phyloP scores from a whole-genome alignment of 768 basidiomycete genomes.

The Russula lepida region DNA sequence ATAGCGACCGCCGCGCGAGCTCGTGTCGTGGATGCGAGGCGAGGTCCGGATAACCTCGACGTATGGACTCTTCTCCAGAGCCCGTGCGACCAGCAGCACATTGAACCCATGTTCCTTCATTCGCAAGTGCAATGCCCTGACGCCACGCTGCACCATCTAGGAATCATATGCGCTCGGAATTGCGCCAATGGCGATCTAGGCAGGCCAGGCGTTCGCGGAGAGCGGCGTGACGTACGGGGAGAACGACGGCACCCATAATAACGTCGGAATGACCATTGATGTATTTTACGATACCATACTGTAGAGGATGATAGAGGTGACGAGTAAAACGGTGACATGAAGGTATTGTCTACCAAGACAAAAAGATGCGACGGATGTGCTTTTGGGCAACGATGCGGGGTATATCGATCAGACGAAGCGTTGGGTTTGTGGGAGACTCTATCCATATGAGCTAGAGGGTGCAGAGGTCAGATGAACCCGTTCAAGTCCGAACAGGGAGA shows the following conservation, averaged over 20 bases:
- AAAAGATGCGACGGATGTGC: slow-evolving; percentile 58
- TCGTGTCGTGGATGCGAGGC: slow-evolving; percentile 57
- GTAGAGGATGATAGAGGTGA: slow-evolving; percentile 86
- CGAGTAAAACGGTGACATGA: slow-evolving; percentile 85
- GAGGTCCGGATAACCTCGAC: slow-evolving; percentile 84
- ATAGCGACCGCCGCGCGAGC: no score
- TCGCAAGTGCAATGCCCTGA: slow-evolving; percentile 84
- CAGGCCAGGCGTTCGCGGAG: slow-evolving; percentile 60
- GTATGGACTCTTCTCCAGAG: slow-evolving; percentile 42
- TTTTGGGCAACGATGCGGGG: slow-evolving; percentile 51
- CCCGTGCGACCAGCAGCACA: slow-evolving; percentile 65
- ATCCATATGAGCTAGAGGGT: slow-evolving; percentile 76
- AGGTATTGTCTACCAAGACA: slow-evolving; percentile 90
- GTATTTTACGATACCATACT: slow-evolving; percentile 83
- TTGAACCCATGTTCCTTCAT: slow-evolving; percentile 83
- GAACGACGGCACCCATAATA: slow-evolving; percentile 77
- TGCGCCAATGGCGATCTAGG: slow-evolving; percentile 83
- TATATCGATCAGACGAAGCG: slow-evolving; percentile 80
- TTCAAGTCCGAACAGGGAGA: background rate
- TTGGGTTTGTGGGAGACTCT: slow-evolving; percentile 93
- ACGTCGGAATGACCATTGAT: slow-evolving; percentile 93
- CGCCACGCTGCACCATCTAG: slow-evolving; percentile 84
- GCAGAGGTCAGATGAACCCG: background rate
- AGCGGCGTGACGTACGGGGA: slow-evolving; percentile 45
- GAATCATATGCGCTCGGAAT: slow-evolving; percentile 75